phyloP scores from a whole-genome alignment of 2,329 filamentous ascomycete species.

The Aureobasidium sp. region DNA sequence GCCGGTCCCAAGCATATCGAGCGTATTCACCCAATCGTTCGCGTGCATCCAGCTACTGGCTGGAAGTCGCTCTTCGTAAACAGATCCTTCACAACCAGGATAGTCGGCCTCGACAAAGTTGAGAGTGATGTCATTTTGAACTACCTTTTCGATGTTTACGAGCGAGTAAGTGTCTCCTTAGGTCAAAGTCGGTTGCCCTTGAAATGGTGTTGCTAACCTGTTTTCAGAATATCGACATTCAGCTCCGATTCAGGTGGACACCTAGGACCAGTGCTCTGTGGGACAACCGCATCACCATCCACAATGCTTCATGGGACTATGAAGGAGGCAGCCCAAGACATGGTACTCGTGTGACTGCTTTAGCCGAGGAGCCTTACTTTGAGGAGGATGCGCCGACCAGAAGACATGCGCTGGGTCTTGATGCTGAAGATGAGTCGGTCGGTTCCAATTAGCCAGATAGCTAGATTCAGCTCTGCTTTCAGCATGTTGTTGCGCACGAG shows the following conservation, averaged over 20 bases:
- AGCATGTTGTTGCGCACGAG: too few relatives aligned
- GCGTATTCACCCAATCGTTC: conserved; percentile 60
- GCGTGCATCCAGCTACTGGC: conserved; percentile 64
- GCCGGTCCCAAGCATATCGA: conserved; percentile 61
- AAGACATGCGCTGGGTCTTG: conserved; percentile 58
- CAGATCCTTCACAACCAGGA: conserved; percentile 59
- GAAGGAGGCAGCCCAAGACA: conserved; percentile 60
- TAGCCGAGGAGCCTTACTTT: conserved; percentile 67
- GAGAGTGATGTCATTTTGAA: conserved; percentile 63
- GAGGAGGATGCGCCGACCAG: conserved; percentile 58
- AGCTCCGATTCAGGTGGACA: conserved; percentile 66
- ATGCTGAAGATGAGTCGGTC: conserved; percentile 23
- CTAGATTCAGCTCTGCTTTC: background rate
- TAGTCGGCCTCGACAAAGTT: conserved; percentile 60
- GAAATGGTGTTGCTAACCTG: background rate
- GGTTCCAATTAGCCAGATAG: background rate
- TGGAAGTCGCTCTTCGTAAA: conserved; percentile 72
- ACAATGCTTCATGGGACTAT: conserved; percentile 70
- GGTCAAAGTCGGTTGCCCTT: background rate
- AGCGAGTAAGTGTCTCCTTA: conserved; percentile 34
- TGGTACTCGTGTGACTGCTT: conserved; percentile 62
- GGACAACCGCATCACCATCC: conserved; percentile 69
- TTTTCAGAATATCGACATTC: conserved; percentile 56
- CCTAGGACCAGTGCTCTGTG: conserved; percentile 60
- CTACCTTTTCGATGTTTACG: conserved; percentile 62